Conservation (phyloP, 2,329 filamentous ascomycete genomes). For the Calonectria ilicicola region DNA sequence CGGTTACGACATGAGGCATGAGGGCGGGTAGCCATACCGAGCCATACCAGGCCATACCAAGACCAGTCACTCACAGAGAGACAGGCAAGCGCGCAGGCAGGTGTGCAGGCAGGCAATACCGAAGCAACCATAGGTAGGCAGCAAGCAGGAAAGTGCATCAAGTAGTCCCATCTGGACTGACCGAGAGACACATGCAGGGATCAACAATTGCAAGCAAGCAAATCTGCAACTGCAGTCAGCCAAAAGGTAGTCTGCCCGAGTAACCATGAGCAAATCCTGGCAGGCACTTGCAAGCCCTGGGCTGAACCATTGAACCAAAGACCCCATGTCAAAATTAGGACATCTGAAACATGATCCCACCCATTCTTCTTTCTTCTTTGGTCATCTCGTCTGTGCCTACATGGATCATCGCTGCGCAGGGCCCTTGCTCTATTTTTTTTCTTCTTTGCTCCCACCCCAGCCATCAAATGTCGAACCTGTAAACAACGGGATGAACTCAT, state of each 20-base stretch:
- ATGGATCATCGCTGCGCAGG: conserved; percentile 24
- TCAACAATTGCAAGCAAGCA: conserved; percentile 1
- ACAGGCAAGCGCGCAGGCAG: background rate
- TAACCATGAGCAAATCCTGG: background rate
- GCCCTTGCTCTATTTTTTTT: conserved; percentile 2
- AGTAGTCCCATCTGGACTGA: background rate
- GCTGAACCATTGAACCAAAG: conserved; percentile 11
- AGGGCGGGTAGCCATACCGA: background rate
- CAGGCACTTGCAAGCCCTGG: conserved; percentile 15
- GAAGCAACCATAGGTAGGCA: background rate
- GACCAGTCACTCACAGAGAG: background rate
- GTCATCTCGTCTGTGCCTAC: conserved; percentile 17
- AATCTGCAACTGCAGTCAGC: conserved; percentile 8
- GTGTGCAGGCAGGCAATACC: conserved; percentile 1
- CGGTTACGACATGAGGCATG: background rate
- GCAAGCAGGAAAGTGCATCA: background rate
- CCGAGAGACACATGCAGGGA: conserved; percentile 4
- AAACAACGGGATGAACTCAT: conserved; percentile 19
- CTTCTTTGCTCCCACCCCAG: conserved; percentile 12
- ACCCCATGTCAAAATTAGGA: conserved; percentile 33
- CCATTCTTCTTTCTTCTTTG: conserved; percentile 29
- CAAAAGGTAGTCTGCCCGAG: background rate
- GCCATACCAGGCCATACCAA: background rate
- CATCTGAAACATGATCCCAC: conserved; percentile 36
- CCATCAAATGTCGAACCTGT: background rate